phyloP scores from a whole-genome alignment of 495 filamentous ascomycete species.

The Aspergillus nanangensis region DNA sequence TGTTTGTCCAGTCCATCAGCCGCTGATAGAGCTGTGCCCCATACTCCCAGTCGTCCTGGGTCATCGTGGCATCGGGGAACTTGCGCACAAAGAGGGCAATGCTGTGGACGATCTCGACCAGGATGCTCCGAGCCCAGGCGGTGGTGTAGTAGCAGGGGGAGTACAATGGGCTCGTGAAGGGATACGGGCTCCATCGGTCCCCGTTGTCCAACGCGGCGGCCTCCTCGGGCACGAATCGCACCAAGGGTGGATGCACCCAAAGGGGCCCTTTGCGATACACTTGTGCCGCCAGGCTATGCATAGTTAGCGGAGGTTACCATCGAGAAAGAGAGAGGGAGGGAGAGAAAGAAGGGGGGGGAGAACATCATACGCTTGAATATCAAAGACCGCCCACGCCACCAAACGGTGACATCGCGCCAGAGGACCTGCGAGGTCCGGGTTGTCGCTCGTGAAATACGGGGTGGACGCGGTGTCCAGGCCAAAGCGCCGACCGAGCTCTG shows the following conservation, averaged over 20 bases:
- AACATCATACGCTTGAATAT: conserved; percentile 18
- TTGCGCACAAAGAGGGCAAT: conserved; percentile 12
- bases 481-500: conserved; percentile 7
- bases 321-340: too few relatives aligned
- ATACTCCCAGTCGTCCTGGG: conserved; percentile 10
- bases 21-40: conserved; percentile 7
- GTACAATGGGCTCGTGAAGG: conserved; percentile 5
- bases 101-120: conserved; percentile 15
- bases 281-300: conserved; percentile 17
- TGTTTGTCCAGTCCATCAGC: conserved; percentile 10
- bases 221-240: conserved; percentile 13
- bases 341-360: too few relatives aligned
- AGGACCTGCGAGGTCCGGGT: not conserved
- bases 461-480: conserved; percentile 6
- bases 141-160: conserved; percentile 13
- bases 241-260: conserved; percentile 13
- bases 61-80: conserved; percentile 6
- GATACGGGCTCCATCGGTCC: conserved; percentile 10
- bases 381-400: conserved; percentile 21
- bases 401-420: conserved; percentile 14
- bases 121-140: conserved; percentile 8
- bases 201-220: conserved; percentile 14
- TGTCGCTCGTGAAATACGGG: conserved; percentile 5
- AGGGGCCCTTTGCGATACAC: conserved; percentile 17
- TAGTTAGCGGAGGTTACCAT: not conserved